Conservation (phyloP, 2,329 filamentous ascomycete species). For the Parafenestella ontariensis region DNA sequence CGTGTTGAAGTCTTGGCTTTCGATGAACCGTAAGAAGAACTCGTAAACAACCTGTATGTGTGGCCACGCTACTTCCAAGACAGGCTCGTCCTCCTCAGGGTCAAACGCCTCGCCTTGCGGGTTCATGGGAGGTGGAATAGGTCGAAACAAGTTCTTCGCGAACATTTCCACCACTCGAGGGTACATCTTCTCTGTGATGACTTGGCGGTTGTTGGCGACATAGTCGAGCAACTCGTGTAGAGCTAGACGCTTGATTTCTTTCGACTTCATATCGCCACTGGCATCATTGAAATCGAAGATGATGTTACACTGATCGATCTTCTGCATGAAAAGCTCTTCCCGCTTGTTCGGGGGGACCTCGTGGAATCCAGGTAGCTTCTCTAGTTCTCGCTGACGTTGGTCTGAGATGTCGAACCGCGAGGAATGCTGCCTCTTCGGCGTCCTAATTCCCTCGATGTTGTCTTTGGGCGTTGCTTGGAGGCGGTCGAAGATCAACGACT, state of each 20-base stretch:
- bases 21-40: constrained; percentile 98
- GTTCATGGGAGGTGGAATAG: constrained; percentile 95
- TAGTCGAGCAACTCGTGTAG: constrained; percentile 97
- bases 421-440: constrained; percentile 95
- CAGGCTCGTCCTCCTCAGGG: constrained; percentile 97
- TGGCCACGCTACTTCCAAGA: constrained; percentile 97
- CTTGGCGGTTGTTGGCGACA: constrained; percentile 96
- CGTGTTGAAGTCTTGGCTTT: constrained; percentile 99
- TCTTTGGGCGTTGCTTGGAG: constrained; percentile 95
- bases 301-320: constrained; percentile 99
- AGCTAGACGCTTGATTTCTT: constrained; percentile 97
- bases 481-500: constrained; percentile 86
- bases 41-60: constrained; percentile 99
- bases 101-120: constrained; percentile 98
- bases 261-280: constrained; percentile 98
- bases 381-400: constrained; percentile 84
- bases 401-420: constrained; percentile 98
- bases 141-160: constrained; percentile 95
- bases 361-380: constrained; percentile 97
- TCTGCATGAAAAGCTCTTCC: constrained; percentile 98
- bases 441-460: constrained; percentile 91
- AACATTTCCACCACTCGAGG: constrained; percentile 99
- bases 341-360: constrained; percentile 94
- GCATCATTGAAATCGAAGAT: constrained; percentile 99
- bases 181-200: constrained; percentile 99